Conservation (phyloP, 2,329 filamentous ascomycete genomes). For the Diaporthe sp. region DNA sequence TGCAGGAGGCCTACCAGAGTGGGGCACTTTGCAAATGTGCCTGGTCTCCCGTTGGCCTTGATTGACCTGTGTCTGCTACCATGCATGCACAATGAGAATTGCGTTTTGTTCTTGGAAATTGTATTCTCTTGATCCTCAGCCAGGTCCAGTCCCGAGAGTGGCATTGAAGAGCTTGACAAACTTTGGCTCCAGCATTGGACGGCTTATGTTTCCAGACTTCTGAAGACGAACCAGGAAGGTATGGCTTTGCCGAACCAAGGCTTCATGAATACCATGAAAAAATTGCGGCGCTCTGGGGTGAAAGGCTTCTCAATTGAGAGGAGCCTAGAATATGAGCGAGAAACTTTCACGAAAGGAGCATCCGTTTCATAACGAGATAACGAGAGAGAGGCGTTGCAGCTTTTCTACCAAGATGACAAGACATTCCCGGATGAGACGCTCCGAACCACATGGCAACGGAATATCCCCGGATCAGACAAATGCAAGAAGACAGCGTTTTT, state of each 20-base stretch:
- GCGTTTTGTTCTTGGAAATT: background rate
- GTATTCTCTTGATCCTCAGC: background rate
- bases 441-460: background rate
- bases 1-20: constrained; percentile 8
- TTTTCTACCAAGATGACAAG: background rate
- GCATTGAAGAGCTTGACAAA: background rate
- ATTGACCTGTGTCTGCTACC: background rate
- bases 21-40: background rate
- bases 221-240: background rate
- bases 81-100: background rate
- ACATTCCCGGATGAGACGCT: background rate
- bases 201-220: background rate
- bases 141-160: background rate
- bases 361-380: too few species aligned
- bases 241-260: too few species aligned
- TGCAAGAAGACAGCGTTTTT: background rate
- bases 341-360: too few species aligned
- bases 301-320: background rate
- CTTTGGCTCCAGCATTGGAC: background rate
- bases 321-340: too few species aligned
- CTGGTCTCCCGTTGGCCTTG: background rate
- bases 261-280: background rate
- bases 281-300: background rate
- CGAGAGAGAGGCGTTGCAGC: too few species aligned
- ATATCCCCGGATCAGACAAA: too few species aligned